A percentile compares a stretch with the other conserved stretches of the same genome.
These are phyloP conservation scores for Plantago rigida DNA, from an alignment of 305 asterid genomes.

Conservation along the genomic window DNA sequence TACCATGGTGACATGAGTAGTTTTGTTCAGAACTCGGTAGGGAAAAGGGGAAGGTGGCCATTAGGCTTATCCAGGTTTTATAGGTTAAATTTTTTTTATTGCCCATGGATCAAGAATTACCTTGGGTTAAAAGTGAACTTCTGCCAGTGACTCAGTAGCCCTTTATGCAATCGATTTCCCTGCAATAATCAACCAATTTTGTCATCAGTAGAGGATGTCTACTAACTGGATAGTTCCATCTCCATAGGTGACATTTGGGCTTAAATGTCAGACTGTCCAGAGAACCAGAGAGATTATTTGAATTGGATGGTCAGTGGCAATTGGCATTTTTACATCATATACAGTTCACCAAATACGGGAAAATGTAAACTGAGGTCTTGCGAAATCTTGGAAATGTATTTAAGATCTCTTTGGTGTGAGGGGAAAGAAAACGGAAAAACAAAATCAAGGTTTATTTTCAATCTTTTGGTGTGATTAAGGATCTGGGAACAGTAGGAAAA, in stretches of 20 bases:
- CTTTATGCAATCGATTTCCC: slow-evolving; percentile 95
- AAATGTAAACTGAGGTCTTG: no score
- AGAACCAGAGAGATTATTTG: slow-evolving; percentile 10
- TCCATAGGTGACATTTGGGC: not conserved
- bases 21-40: slow-evolving; percentile 6
- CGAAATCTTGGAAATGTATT: no score
- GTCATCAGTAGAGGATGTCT: slow-evolving; percentile 19
- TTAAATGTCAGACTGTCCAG: slow-evolving; percentile 4
- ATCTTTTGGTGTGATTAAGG: no score
- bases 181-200: slow-evolving; percentile 28
- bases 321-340: not conserved
- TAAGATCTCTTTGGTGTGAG: no score
- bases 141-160: slow-evolving; percentile 83
- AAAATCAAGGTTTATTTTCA: no score
- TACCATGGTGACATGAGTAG: slow-evolving; percentile 11
- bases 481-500: no score
- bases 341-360: no score
- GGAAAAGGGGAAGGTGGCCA: not conserved
- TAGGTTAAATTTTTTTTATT: not conserved
- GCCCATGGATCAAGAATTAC: slow-evolving; percentile 32
- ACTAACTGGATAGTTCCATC: not conserved
- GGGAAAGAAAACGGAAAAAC: no score
- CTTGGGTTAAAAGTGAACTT: slow-evolving; percentile 94
- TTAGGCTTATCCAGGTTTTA: not conserved
- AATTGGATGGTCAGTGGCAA: not conserved